Conservation (phyloP, 805 yeast genomes). For the Wickerhamiella kazuoi region DNA sequence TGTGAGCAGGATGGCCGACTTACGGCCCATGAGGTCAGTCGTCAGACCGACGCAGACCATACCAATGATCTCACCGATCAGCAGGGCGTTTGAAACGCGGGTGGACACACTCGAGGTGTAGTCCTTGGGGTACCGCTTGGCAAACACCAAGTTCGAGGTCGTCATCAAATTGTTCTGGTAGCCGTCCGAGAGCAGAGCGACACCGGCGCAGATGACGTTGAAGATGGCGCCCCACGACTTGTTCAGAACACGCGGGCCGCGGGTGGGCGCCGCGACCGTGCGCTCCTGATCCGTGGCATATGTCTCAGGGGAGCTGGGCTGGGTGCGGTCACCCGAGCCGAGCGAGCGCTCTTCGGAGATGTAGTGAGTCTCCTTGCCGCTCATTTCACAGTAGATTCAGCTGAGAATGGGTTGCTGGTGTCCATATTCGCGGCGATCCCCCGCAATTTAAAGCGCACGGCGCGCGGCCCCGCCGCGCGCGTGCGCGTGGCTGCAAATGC, state of each 20-base stretch:
- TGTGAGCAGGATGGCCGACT: conserved; percentile 46
- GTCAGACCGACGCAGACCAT: conserved; percentile 47
- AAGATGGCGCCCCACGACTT: conserved; percentile 10
- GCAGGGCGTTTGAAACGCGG: conserved; percentile 48
- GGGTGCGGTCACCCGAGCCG: background rate
- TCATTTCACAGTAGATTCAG: too few relatives aligned
- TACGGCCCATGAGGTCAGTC: conserved; percentile 51
- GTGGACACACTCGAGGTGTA: conserved; percentile 35
- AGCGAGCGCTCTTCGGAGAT: background rate
- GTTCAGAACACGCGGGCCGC: background rate
- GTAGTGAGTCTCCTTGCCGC: background rate
- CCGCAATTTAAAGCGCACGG: too few relatives aligned
- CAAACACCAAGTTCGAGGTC: conserved; percentile 43
- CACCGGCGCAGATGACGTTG: conserved; percentile 48
- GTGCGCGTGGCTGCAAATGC: too few relatives aligned
- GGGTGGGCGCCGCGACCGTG: background rate
- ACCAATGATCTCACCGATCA: conserved; percentile 56
- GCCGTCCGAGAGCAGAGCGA: conserved; percentile 62
- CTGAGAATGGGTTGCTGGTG: too few relatives aligned
- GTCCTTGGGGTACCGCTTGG: conserved; percentile 28
- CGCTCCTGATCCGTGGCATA: background rate
- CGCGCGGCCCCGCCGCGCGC: too few relatives aligned
- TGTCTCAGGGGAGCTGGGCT: too few relatives aligned
- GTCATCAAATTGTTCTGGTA: conserved; percentile 63
- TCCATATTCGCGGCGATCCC: too few relatives aligned